Evolutionary conservation across 805 yeast species (phyloP).

Genomic region (Starmerella riodocensis): DNA sequence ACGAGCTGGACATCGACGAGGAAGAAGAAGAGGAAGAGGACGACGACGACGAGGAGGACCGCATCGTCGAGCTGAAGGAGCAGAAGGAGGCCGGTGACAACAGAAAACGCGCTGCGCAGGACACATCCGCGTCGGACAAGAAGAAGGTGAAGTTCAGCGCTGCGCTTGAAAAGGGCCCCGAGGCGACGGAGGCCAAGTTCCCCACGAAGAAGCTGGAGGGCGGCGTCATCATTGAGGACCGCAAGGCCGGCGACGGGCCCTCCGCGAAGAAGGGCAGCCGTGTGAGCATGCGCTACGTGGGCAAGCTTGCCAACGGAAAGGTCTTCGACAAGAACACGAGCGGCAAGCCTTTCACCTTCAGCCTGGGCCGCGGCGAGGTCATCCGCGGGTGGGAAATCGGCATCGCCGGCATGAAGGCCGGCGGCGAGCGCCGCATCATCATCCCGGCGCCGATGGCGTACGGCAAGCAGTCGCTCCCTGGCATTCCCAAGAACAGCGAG

Average conservation of each 20-base stretch:
- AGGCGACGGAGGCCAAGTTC: conserved; percentile 31
- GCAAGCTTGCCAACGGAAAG: conserved; percentile 92
- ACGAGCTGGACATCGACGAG: conserved; percentile 31
- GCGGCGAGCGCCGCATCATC: conserved; percentile 96
- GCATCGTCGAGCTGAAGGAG: conserved; percentile 26
- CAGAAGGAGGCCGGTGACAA: conserved; percentile 19
- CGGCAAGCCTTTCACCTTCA: conserved; percentile 90
- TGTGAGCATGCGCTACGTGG: conserved; percentile 95
- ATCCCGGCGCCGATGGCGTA: conserved; percentile 95
- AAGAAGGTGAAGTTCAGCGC: conserved; percentile 80
- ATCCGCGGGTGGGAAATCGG: conserved; percentile 98
- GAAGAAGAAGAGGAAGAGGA: conserved; percentile 30
- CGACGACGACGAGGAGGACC: conserved; percentile 27
- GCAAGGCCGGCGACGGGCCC: conserved; percentile 77
- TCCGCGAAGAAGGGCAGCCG: conserved; percentile 76
- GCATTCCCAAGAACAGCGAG: conserved; percentile 95
- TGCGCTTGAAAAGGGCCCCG: conserved; percentile 90
- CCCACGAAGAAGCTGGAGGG: conserved; percentile 73
- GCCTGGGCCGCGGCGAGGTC: conserved; percentile 93
- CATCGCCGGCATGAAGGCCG: conserved; percentile 96
- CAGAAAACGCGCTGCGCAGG: conserved; percentile 30
- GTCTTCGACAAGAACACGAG: conserved; percentile 93
- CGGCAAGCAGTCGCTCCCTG: conserved; percentile 88
- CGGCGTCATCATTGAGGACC: conserved; percentile 88
- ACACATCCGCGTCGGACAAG: conserved; percentile 33